A percentile compares a stretch with the other conserved stretches of the same genome.
Evolutionary conservation across 768 basidiomycete genomes (phyloP).

Genomic region (Lactarius tabidus): DNA sequence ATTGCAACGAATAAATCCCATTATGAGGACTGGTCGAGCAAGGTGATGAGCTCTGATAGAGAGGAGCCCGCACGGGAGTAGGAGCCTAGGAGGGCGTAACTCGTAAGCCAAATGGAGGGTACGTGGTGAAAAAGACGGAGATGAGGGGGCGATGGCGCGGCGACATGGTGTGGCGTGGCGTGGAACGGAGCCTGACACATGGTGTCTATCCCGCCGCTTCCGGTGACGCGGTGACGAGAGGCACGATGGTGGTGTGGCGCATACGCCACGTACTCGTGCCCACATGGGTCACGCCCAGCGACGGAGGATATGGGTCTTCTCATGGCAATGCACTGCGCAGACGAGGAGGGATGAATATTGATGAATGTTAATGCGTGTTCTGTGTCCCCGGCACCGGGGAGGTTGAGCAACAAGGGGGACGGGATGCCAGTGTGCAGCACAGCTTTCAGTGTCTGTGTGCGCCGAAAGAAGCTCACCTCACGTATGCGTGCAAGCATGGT

Average conservation of each 20-base stretch:
- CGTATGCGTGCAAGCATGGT: not conserved
- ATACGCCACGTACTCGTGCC: not conserved
- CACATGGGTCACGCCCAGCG: slow-evolving; percentile 11
- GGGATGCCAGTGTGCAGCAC: slow-evolving; percentile 15
- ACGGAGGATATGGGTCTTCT: slow-evolving; percentile 1
- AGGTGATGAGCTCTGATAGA: slow-evolving; percentile 11
- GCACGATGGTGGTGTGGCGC: not conserved
- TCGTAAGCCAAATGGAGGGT: slow-evolving; percentile 18
- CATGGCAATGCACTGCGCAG: slow-evolving; percentile 16
- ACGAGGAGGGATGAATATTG: too few species aligned
- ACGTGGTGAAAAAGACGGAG: slow-evolving; percentile 18
- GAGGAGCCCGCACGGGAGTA: slow-evolving; percentile 7
- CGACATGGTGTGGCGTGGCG: slow-evolving; percentile 10
- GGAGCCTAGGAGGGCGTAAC: too few species aligned
- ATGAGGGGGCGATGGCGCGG: slow-evolving; percentile 23
- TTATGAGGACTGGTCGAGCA: not conserved
- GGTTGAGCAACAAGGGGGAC: not conserved
- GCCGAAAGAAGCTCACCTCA: slow-evolving; percentile 9
- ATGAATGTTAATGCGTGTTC: slow-evolving; percentile 4
- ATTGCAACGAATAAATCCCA: too few species aligned
- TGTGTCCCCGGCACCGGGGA: slow-evolving; percentile 18
- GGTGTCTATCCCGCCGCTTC: slow-evolving; percentile 22
- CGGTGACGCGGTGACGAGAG: slow-evolving; percentile 23
- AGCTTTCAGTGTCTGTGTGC: slow-evolving; percentile 14
- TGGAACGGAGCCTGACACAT: slow-evolving; percentile 19